Percentiles rank a stretch among this genome's conserved stretches.
These are phyloP conservation scores for Ceratonia siliqua DNA, from an alignment of 306 rosid species.

Conservation along the genomic window DNA sequence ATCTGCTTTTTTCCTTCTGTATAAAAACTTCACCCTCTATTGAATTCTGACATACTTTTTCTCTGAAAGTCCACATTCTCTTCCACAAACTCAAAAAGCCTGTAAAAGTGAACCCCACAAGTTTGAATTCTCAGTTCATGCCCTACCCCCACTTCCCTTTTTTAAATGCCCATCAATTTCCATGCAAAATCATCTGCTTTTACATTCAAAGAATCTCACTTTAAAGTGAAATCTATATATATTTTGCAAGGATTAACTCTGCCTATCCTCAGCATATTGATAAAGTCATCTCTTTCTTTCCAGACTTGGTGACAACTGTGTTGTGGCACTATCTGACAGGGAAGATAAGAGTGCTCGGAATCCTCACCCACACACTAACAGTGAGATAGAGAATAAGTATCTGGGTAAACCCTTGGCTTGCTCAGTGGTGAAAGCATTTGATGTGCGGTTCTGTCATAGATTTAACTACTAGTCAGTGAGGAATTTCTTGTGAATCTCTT, in stretches of 20 bases:
- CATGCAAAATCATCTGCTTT: slow-evolving; percentile 40
- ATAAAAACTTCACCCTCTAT: slow-evolving; percentile 16
- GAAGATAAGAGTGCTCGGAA: slow-evolving; percentile 30
- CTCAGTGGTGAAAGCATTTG: too few species aligned
- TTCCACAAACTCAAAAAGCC: slow-evolving; percentile 30
- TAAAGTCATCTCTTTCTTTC: slow-evolving; percentile 22
- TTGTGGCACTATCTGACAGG: slow-evolving; percentile 13
- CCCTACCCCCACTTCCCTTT: slow-evolving; percentile 38
- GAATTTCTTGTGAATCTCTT: too few species aligned
- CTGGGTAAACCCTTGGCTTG: too few species aligned
- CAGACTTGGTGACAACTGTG: slow-evolving; percentile 26
- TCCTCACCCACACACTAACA: slow-evolving; percentile 20
- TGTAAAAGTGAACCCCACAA: slow-evolving; percentile 54
- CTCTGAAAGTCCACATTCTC: slow-evolving; percentile 46
- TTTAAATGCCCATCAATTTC: slow-evolving; percentile 38
- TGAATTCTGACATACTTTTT: slow-evolving; percentile 41
- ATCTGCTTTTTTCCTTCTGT: slow-evolving; percentile 30
- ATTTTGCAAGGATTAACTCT: slow-evolving; percentile 1
- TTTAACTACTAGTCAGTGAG: too few species aligned
- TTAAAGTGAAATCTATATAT: neutral
- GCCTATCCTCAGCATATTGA: neutral
- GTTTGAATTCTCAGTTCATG: slow-evolving; percentile 45
- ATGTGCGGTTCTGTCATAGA: too few species aligned
- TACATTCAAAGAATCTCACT: slow-evolving; percentile 29
- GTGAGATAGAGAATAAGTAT: slow-evolving; percentile 1